phyloP scores from a whole-genome alignment of 108 stramenopile genomes.

The Nitzschia putrida region DNA sequence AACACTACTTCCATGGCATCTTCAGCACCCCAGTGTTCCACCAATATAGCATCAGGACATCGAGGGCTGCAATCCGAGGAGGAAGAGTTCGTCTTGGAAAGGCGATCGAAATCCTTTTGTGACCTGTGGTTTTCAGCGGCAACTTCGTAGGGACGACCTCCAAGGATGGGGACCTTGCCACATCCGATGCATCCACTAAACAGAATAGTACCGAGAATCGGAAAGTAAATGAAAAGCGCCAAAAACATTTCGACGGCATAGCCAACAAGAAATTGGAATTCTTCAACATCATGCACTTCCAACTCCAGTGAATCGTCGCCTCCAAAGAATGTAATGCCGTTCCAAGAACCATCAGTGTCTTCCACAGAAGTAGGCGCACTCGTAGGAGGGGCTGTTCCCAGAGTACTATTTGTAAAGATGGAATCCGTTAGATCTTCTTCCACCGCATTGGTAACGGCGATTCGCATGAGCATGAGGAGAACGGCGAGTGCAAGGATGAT shows the following conservation, averaged over 20 bases:
- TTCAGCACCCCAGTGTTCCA: too few species aligned
- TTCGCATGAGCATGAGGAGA: slow-evolving; percentile 56
- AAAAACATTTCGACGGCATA: slow-evolving; percentile 69
- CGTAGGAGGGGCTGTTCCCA: not conserved
- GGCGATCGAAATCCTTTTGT: too few species aligned
- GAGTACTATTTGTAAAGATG: not conserved
- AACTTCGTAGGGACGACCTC: slow-evolving; percentile 40
- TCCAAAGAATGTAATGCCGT: slow-evolving; percentile 18
- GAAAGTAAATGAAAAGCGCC: slow-evolving; percentile 70
- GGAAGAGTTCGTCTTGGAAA: too few species aligned
- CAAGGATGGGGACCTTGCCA: slow-evolving; percentile 35
- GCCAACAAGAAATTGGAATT: slow-evolving; percentile 63
- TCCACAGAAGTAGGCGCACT: not conserved
- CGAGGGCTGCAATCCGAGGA: too few species aligned
- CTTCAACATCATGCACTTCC: slow-evolving; percentile 33
- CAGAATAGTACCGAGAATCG: slow-evolving; percentile 60
- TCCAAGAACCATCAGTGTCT: not conserved
- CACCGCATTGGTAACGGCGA: slow-evolving; percentile 31
- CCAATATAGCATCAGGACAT: too few species aligned
- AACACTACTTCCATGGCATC: too few species aligned
- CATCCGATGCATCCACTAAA: slow-evolving; percentile 35
- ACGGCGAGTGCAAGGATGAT: slow-evolving; percentile 47
- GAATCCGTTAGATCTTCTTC: not conserved
- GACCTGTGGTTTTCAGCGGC: not conserved
- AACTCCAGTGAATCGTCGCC: slow-evolving; percentile 25